A percentile compares a stretch with the other conserved stretches of the same genome.
phyloP scores from a whole-genome alignment of 2,329 filamentous ascomycete species.

The Penicillium sclerotiorum region DNA sequence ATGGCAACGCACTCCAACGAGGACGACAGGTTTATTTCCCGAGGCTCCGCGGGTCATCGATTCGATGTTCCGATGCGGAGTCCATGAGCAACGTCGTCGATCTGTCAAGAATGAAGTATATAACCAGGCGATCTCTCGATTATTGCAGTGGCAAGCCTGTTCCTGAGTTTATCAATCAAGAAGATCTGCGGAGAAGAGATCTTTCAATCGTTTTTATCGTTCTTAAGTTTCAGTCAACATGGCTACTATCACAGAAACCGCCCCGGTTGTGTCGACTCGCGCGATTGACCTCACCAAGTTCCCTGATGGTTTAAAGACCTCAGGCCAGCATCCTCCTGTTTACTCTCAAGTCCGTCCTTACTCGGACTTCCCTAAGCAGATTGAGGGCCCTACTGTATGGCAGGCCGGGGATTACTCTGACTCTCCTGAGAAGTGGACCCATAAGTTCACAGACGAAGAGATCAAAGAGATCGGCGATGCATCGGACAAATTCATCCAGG shows the following conservation, averaged over 20 bases:
- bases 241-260: constrained; percentile 4
- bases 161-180: neutral
- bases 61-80: constrained; percentile 15
- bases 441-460: constrained; percentile 66
- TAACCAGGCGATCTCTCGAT: constrained; percentile 2
- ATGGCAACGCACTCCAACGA: neutral
- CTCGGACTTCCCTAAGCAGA: constrained; percentile 67
- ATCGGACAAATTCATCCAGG: constrained; percentile 67
- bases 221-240: neutral
- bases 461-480: constrained; percentile 65
- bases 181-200: neutral
- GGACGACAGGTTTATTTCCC: neutral
- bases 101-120: constrained; percentile 7
- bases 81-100: neutral
- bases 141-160: too few species aligned
- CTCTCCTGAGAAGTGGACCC: constrained; percentile 69
- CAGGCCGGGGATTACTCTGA: constrained; percentile 62
- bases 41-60: constrained; percentile 6
- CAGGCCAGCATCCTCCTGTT: constrained; percentile 71
- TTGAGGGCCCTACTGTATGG: constrained; percentile 72
- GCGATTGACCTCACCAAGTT: constrained; percentile 45
- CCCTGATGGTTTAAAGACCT: constrained; percentile 65
- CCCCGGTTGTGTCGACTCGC: neutral
- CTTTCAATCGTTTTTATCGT: neutral
- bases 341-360: constrained; percentile 66